These are phyloP conservation scores for Murraya paniculata DNA, from an alignment of 345 rosid species.

Conservation along the genomic window DNA sequence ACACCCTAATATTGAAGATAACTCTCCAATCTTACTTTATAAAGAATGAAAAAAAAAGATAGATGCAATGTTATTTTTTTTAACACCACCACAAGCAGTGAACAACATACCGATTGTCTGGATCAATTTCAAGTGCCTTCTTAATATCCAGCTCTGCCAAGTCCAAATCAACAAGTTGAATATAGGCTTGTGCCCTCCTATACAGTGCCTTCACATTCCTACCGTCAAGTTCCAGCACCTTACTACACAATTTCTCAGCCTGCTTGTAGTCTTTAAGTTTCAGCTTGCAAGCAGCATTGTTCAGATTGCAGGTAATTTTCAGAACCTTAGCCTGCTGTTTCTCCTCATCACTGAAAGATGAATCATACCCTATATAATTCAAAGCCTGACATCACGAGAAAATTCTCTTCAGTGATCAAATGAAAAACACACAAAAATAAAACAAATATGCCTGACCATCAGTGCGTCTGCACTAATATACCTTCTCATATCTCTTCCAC, in stretches of 20 bases:
- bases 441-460: background rate
- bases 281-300: conserved; percentile 80
- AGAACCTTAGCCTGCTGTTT: conserved; percentile 72
- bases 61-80: background rate
- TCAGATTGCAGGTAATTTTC: conserved; percentile 75
- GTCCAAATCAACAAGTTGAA: conserved; percentile 60
- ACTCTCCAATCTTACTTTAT: background rate
- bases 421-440: background rate
- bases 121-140: conserved; percentile 82
- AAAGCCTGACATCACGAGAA: conserved; percentile 48
- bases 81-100: background rate
- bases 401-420: background rate
- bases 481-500: conserved; percentile 91
- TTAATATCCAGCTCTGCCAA: conserved; percentile 74
- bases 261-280: conserved; percentile 74
- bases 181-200: conserved; percentile 78
- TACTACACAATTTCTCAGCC: conserved; percentile 73
- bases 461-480: background rate
- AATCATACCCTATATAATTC: conserved; percentile 68
- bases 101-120: conserved; percentile 50
- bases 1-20: background rate
- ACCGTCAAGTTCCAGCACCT: conserved; percentile 40
- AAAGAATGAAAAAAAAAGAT: background rate
- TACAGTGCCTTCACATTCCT: conserved; percentile 70
- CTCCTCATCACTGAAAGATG: conserved; percentile 76